A percentile compares a stretch with the other conserved stretches of the same genome.
Evolutionary conservation across 495 filamentous ascomycete species (phyloP).

Genomic region (Pseudevernia furfuracea): DNA sequence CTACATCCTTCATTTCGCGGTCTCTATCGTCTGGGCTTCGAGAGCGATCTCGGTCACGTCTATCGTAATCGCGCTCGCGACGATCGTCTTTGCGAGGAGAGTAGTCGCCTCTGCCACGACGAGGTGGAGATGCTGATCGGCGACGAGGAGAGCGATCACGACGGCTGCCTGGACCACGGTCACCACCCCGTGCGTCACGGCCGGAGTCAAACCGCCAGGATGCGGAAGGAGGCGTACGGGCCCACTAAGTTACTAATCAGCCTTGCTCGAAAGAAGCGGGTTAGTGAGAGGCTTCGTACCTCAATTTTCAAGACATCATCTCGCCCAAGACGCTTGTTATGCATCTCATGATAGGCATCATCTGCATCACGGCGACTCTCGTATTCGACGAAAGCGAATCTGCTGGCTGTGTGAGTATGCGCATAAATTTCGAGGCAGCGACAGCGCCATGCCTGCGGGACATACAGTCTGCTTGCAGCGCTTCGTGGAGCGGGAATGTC

Average conservation of each 20-base stretch:
- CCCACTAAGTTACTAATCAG: constrained; percentile 60
- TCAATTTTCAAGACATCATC: constrained; percentile 98
- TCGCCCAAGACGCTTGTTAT: constrained; percentile 95
- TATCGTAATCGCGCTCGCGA: constrained; percentile 63
- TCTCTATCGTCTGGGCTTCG: constrained; percentile 58
- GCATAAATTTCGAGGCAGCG: not conserved
- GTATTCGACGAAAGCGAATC: constrained; percentile 99
- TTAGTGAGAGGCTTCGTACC: constrained; percentile 41
- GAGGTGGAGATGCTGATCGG: constrained; percentile 61
- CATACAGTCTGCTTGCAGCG: constrained; percentile 88
- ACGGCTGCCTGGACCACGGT: constrained; percentile 51
- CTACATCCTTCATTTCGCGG: constrained; percentile 60
- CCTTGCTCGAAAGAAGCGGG: not conserved
- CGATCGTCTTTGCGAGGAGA: constrained; percentile 90
- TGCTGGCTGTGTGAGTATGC: constrained; percentile 35
- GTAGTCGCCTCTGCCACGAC: constrained; percentile 71
- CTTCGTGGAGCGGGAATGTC: constrained; percentile 96
- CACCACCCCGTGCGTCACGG: constrained; percentile 59
- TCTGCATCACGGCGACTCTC: constrained; percentile 98
- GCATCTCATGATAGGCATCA: constrained; percentile 99
- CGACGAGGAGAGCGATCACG: constrained; percentile 69
- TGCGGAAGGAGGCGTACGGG: constrained; percentile 92
- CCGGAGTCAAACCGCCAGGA: constrained; percentile 97
- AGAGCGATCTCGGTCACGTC: constrained; percentile 61
- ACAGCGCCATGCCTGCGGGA: constrained; percentile 26